A percentile compares a stretch with the other conserved stretches of the same genome.
These are phyloP conservation scores for Vitis cinerea DNA, from an alignment of 164 flowering plant species.

Conservation along the genomic window DNA sequence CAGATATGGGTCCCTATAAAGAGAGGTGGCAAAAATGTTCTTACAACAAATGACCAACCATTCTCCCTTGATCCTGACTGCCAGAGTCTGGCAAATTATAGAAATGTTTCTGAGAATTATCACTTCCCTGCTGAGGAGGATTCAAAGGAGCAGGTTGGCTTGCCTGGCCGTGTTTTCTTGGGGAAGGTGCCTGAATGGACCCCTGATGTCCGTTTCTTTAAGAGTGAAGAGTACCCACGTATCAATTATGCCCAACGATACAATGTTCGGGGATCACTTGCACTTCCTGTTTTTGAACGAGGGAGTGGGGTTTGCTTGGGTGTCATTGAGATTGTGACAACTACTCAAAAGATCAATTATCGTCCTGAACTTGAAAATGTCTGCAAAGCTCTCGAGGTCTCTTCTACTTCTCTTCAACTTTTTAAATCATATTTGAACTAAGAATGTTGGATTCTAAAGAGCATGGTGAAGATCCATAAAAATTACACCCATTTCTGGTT, in stretches of 20 bases:
- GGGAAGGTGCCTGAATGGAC: conserved; percentile 85
- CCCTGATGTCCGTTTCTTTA: conserved; percentile 76
- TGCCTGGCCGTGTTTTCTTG: conserved; percentile 73
- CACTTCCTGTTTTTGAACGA: conserved; percentile 77
- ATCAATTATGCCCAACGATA: conserved; percentile 48
- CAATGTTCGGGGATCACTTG: conserved; percentile 72
- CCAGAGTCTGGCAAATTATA: conserved; percentile 46
- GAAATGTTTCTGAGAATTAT: conserved; percentile 49
- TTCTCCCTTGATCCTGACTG: conserved; percentile 37
- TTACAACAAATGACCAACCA: conserved; percentile 64
- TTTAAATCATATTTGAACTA: neutral
- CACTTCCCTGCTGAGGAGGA: conserved; percentile 64
- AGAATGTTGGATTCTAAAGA: no score
- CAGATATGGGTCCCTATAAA: conserved; percentile 82
- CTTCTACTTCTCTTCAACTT: conserved; percentile 1
- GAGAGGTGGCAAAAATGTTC: conserved; percentile 44
- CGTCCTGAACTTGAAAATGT: conserved; percentile 66
- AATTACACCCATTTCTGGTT: neutral
- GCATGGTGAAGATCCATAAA: neutral
- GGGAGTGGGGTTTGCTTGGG: conserved; percentile 73
- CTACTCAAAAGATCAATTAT: conserved; percentile 56
- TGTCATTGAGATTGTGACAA: conserved; percentile 77
- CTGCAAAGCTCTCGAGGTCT: conserved; percentile 85
- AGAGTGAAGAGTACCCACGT: conserved; percentile 69
- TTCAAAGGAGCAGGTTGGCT: conserved; percentile 45